Conservation (phyloP, 106 monocot genomes). For the Dendrobium nobile region DNA sequence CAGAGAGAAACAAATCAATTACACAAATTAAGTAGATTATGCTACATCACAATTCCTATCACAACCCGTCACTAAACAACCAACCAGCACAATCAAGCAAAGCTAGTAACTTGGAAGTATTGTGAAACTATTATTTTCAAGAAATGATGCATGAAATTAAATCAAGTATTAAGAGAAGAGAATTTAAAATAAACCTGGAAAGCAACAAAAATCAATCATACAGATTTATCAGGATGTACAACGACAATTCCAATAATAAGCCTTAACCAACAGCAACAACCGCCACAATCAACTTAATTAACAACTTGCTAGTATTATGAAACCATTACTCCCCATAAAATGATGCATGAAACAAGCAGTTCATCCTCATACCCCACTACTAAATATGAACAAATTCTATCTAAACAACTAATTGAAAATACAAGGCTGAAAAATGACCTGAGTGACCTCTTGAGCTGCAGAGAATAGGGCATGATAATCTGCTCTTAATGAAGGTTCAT, state of each 20-base stretch:
- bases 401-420: not conserved
- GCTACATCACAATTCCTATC: not conserved
- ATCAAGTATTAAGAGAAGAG: too few species aligned
- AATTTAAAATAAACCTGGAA: not conserved
- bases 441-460: conserved; percentile 55
- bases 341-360: not conserved
- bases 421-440: conserved; percentile 36
- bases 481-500: conserved; percentile 49
- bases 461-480: conserved; percentile 75
- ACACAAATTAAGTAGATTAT: not conserved
- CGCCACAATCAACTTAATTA: too few species aligned
- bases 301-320: too few species aligned
- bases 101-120: too few species aligned
- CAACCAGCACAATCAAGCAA: not conserved
- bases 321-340: not conserved
- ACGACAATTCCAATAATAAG: too few species aligned
- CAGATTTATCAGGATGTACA: too few species aligned
- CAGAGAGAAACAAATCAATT: not conserved
- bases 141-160: too few species aligned
- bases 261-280: too few species aligned
- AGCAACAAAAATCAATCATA: not conserved
- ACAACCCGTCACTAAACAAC: not conserved
- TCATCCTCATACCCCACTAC: not conserved
- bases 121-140: too few species aligned
- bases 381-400: not conserved